Percentiles rank a stretch among this genome's conserved stretches.
These are phyloP conservation scores for Silene uniflora DNA, from an alignment of 148 eudicot species.

Conservation along the genomic window DNA sequence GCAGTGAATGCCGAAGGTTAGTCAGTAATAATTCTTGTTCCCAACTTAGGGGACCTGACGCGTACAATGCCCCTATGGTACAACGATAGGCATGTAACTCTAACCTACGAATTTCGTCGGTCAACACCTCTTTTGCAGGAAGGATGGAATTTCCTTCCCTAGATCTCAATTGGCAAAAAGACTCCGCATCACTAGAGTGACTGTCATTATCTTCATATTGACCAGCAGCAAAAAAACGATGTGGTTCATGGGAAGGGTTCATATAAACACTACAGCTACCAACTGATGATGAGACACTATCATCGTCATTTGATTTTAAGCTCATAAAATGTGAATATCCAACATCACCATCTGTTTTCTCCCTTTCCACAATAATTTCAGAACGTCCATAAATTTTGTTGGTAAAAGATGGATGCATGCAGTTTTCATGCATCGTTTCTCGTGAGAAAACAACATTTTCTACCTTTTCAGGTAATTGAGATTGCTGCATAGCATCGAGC, in stretches of 20 bases:
- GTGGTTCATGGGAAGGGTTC: conserved; percentile 31
- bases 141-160: conserved; percentile 37
- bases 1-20: conserved; percentile 72
- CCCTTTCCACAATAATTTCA: conserved; percentile 41
- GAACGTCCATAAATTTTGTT: conserved; percentile 34
- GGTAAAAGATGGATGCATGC: conserved; percentile 28
- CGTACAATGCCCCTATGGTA: conserved; percentile 77
- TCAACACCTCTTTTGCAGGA: conserved; percentile 41
- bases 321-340: conserved; percentile 34
- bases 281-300: conserved; percentile 56
- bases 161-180: conserved; percentile 38
- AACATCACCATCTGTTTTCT: conserved; percentile 38
- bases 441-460: conserved; percentile 41
- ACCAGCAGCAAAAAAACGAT: conserved; percentile 23
- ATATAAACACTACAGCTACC: conserved; percentile 64
- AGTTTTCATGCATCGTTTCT: conserved; percentile 38
- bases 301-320: conserved; percentile 39
- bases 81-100: conserved; percentile 81
- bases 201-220: conserved; percentile 43
- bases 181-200: conserved; percentile 69
- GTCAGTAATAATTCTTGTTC: conserved; percentile 80
- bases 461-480: conserved; percentile 58
- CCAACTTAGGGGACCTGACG: conserved; percentile 87
- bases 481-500: conserved; percentile 22
- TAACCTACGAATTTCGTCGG: conserved; percentile 63